Base-by-base conservation (phyloP, 352 stramenopile genomes). In the Thraustochytrium striatum region DNA sequence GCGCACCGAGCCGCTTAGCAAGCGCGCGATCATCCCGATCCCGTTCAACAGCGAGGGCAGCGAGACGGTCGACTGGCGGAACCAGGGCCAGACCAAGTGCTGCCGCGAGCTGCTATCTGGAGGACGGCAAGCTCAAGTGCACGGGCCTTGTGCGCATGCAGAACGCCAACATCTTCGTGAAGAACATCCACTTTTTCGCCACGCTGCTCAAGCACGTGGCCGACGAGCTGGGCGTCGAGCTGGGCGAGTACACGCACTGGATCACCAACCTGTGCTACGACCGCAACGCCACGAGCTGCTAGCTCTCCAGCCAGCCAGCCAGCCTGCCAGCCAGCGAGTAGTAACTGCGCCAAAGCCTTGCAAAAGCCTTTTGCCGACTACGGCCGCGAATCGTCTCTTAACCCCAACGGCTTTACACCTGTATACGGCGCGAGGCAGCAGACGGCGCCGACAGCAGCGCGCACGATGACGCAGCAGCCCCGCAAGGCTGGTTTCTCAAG, bases 111-210 rank as follows among this genome's bases (percentile, higher is more conserved):
- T 87, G 86, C 72, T 87, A 87, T 41, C 50, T 87, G 44, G 85
- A 87, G 50, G 82, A 86, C 55, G 81, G 73, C n/a, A 85, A 85
- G 35, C 58, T 87, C 11, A 86, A 85, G 39, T 86, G 83, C 69
- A 87, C 83, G 11, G 85, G 78, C 0, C 81, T 87, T 62, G 62
- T 87, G 47, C 72, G 85, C 13, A 86, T 87, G 82, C 85, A 87
- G 50, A 87, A 86, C 78, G 85, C 83, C 19, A 84, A 84, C 53
- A 87, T 87, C 35, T 86, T 86, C 57, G 72, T 83, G 3, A 86
- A 87, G 70, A 87, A 87, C 52, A 85, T 87, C 75, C 84, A 87
- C 73, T 87, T 87, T 33, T 85, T 87, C 84, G 83, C 82, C 5
- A 85, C 75, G 28, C 28, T 86, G 2, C 82, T 87, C 44, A 57